Evolutionary conservation across 2,329 filamentous ascomycete genomes (phyloP).

Genomic region (Iodosphaeria phyllophila): DNA sequence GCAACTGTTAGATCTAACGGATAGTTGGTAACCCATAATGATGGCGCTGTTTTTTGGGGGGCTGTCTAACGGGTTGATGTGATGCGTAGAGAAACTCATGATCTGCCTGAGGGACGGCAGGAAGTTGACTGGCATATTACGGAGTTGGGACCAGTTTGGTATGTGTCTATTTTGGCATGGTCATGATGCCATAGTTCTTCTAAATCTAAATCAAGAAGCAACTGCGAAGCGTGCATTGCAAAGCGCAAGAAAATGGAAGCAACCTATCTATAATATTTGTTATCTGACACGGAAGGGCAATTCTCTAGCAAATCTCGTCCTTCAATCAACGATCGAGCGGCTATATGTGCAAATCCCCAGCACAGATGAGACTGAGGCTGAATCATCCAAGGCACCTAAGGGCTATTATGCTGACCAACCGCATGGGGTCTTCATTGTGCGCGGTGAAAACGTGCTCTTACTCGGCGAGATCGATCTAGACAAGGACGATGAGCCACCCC

Average conservation of each 20-base stretch:
- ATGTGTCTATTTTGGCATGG: slow-evolving; percentile 15
- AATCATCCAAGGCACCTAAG: slow-evolving; percentile 10
- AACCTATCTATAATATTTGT: too few relatives aligned
- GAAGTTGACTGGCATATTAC: slow-evolving; percentile 79
- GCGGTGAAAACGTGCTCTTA: slow-evolving; percentile 92
- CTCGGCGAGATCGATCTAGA: slow-evolving; percentile 95
- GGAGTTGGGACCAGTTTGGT: slow-evolving; percentile 98
- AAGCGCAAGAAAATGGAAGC: too few relatives aligned
- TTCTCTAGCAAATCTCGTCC: slow-evolving; percentile 92
- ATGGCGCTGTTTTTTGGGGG: background rate
- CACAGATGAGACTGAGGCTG: slow-evolving; percentile 8
- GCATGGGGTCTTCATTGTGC: slow-evolving; percentile 75
- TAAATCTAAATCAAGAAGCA: too few relatives aligned
- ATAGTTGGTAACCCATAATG: slow-evolving; percentile 47
- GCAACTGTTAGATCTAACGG: slow-evolving; percentile 85
- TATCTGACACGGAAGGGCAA: too few relatives aligned
- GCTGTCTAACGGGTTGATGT: slow-evolving; percentile 7
- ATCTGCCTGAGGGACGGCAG: slow-evolving; percentile 81
- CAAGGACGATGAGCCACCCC: slow-evolving; percentile 73
- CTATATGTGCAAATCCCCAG: slow-evolving; percentile 39
- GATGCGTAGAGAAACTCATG: slow-evolving; percentile 69
- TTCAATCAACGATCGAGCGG: slow-evolving; percentile 82
- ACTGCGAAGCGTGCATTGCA: too few relatives aligned
- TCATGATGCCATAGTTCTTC: slow-evolving; percentile 1
- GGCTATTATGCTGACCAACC: slow-evolving; percentile 67